Percentiles rank a stretch among this genome's conserved stretches.
These are phyloP conservation scores for Sporormia fimetaria DNA, from an alignment of 495 filamentous ascomycete species.

Conservation along the genomic window DNA sequence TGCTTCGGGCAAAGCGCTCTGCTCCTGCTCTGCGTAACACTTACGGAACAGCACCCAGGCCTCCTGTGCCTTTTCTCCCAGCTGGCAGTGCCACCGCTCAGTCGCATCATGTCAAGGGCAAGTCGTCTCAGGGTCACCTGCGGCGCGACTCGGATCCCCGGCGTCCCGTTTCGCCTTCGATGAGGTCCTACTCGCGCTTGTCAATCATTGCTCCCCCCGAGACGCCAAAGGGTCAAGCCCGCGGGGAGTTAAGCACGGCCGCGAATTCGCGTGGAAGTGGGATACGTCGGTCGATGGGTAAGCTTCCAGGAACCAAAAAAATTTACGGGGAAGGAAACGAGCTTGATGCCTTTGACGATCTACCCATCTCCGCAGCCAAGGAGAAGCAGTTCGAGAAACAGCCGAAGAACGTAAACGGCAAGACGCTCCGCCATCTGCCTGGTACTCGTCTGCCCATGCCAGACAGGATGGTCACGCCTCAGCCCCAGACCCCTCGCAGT, in stretches of 20 bases:
- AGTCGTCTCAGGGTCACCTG: constrained; percentile 55
- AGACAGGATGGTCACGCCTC: constrained; percentile 36
- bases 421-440: constrained; percentile 37
- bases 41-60: constrained; percentile 33
- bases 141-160: constrained; percentile 59
- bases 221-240: constrained; percentile 32
- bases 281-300: constrained; percentile 52
- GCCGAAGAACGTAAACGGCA: constrained; percentile 50
- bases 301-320: constrained; percentile 54
- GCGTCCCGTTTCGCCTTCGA: constrained; percentile 43
- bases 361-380: constrained; percentile 73
- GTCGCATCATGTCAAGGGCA: constrained; percentile 68
- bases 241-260: constrained; percentile 33
- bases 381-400: constrained; percentile 76
- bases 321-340: constrained; percentile 90
- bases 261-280: too few relatives aligned
- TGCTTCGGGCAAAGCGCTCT: constrained; percentile 76
- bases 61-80: constrained; percentile 67
- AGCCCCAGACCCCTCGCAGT: constrained; percentile 44
- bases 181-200: constrained; percentile 40
- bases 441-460: constrained; percentile 23
- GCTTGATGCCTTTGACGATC: constrained; percentile 84
- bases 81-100: constrained; percentile 60
- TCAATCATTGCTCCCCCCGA: constrained; percentile 40
- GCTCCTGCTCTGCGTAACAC: constrained; percentile 62